phyloP scores from a whole-genome alignment of 2,329 filamentous ascomycete genomes.

The Pestalotiopsis sp. region DNA sequence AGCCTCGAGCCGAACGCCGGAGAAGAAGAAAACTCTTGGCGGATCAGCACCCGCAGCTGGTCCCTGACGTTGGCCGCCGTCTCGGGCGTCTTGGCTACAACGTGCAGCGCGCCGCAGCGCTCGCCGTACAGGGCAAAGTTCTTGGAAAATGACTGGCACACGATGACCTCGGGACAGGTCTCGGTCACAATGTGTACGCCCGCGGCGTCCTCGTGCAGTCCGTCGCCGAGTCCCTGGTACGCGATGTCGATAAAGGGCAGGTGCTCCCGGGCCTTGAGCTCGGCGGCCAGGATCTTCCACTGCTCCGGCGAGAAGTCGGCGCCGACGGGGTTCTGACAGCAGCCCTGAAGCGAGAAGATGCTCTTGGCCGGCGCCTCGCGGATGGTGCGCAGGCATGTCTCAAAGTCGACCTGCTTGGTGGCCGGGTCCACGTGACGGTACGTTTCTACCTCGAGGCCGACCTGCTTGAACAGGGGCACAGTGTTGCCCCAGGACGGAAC shows the following conservation, averaged over 20 bases:
- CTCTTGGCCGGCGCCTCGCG: conserved; percentile 28
- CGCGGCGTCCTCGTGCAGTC: conserved; percentile 35
- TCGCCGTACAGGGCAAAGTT: conserved; percentile 41
- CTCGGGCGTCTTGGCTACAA: conserved; percentile 20
- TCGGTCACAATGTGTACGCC: conserved; percentile 28
- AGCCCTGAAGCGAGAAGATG: conserved; percentile 38
- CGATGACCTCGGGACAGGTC: conserved; percentile 31
- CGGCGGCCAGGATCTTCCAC: conserved; percentile 30
- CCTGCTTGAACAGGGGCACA: conserved; percentile 31
- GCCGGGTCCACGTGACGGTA: conserved; percentile 34
- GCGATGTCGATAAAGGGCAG: conserved; percentile 39
- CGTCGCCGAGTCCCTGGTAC: conserved; percentile 38
- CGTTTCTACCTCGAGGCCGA: conserved; percentile 28
- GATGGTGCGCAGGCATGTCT: conserved; percentile 24
- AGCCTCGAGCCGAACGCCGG: conserved; percentile 30
- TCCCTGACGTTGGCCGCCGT: conserved; percentile 26
- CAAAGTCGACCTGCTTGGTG: conserved; percentile 29
- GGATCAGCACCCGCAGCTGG: conserved; percentile 28
- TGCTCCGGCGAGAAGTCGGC: conserved; percentile 33
- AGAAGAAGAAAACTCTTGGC: conserved; percentile 31
- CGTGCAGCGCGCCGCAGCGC: conserved; percentile 34
- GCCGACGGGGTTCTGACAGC: conserved; percentile 40
- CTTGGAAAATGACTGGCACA: conserved; percentile 41
- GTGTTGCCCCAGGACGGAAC: conserved; percentile 38
- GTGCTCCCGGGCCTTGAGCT: conserved; percentile 16